phyloP scores from a whole-genome alignment of 768 basidiomycete species.

The Phlebiopsis flavidoalba region DNA sequence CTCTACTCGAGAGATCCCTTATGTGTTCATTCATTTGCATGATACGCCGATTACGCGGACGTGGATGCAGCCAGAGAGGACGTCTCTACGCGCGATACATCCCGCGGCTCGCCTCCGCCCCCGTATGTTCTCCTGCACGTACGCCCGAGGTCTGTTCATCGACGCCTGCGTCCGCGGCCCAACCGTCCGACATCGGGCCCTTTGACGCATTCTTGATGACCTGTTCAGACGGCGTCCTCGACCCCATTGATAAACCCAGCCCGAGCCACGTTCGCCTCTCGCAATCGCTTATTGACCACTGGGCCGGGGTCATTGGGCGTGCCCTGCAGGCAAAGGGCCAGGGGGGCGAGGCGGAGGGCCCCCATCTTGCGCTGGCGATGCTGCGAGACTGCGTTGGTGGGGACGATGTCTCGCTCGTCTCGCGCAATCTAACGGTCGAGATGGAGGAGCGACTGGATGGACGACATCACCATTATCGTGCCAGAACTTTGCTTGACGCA shows the following conservation, averaged over 20 bases:
- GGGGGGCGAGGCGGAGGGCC: slow-evolving; percentile 1
- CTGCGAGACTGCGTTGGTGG: slow-evolving; percentile 41
- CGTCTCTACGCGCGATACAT: slow-evolving; percentile 22
- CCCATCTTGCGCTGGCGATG: slow-evolving; percentile 36
- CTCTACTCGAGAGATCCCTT: slow-evolving; percentile 27
- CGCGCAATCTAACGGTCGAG: slow-evolving; percentile 43
- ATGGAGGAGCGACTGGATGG: slow-evolving; percentile 48
- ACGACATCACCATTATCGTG: slow-evolving; percentile 43
- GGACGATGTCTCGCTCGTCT: slow-evolving; percentile 31
- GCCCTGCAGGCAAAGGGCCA: slow-evolving; percentile 12
- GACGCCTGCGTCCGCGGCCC: slow-evolving; percentile 21
- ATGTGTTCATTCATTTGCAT: slow-evolving; percentile 30
- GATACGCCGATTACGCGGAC: too few relatives aligned
- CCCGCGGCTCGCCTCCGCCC: slow-evolving; percentile 38
- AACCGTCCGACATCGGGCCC: background rate
- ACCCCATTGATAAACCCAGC: slow-evolving; percentile 30
- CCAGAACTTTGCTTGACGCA: slow-evolving; percentile 28
- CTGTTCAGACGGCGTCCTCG: slow-evolving; percentile 44
- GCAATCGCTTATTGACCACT: slow-evolving; percentile 28
- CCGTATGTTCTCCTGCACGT: slow-evolving; percentile 41
- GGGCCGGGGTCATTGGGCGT: slow-evolving; percentile 29
- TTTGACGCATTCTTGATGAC: slow-evolving; percentile 31
- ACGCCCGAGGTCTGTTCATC: slow-evolving; percentile 38
- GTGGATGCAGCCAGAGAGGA: slow-evolving; percentile 31
- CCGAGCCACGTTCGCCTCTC: slow-evolving; percentile 17